These are phyloP conservation scores for Penicillium oxalicum DNA, from an alignment of 2,329 filamentous ascomycete species.

Conservation along the genomic window DNA sequence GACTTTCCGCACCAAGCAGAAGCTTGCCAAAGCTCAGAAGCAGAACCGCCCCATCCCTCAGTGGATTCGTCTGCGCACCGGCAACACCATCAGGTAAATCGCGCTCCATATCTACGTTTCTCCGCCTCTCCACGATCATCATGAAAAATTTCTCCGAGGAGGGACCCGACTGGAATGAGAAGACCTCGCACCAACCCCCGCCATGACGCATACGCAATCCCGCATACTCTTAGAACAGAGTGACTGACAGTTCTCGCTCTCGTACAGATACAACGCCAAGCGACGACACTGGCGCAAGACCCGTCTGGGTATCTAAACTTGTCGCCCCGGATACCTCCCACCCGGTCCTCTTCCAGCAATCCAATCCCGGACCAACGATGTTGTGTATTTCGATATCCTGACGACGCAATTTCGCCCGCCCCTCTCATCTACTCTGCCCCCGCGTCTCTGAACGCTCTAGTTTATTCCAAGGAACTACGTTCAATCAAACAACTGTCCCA, in stretches of 20 bases:
- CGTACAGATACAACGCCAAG: conserved; percentile 95
- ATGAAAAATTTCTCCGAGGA: background rate
- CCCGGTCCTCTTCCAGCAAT: conserved; percentile 43
- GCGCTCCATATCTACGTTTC: conserved; percentile 7
- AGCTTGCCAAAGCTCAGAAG: conserved; percentile 99
- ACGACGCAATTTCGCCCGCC: conserved; percentile 15
- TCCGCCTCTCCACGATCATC: background rate
- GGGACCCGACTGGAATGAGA: background rate
- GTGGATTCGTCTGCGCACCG: conserved; percentile 98
- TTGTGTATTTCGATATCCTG: conserved; percentile 16
- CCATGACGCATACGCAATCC: background rate
- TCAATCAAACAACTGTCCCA: conserved; percentile 12
- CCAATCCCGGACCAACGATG: conserved; percentile 19
- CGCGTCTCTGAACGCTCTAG: conserved; percentile 18
- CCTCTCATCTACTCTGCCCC: conserved; percentile 5
- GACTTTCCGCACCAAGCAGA: conserved; percentile 99
- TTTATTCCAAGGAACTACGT: conserved; percentile 19
- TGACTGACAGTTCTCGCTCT: conserved; percentile 4
- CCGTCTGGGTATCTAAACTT: conserved; percentile 88
- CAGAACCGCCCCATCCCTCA: conserved; percentile 99
- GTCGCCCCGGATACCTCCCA: conserved; percentile 13
- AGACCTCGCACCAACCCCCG: background rate
- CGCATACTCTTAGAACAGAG: background rate
- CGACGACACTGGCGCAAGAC: conserved; percentile 99
- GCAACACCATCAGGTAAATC: conserved; percentile 98